A percentile compares a stretch with the other conserved stretches of the same genome.
Conservation (phyloP, 768 basidiomycete species). For the Leccinum uliginosum region DNA sequence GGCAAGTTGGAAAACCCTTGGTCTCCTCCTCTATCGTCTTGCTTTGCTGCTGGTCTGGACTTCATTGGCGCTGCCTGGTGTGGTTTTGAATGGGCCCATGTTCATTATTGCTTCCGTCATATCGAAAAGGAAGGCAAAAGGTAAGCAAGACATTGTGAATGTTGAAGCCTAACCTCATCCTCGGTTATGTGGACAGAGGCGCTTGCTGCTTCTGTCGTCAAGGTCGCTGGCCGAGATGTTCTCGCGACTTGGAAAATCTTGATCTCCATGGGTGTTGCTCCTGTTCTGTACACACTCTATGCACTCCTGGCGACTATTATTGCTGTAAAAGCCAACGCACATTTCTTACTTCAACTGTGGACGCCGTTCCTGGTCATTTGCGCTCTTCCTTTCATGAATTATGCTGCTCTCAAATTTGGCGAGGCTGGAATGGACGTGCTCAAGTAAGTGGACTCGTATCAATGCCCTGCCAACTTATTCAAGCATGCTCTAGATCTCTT, state of each 20-base stretch:
- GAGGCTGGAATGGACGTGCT: slow-evolving; percentile 97
- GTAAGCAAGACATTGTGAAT: slow-evolving; percentile 33
- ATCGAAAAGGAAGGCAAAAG: slow-evolving; percentile 85
- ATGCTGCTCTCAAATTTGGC: slow-evolving; percentile 93
- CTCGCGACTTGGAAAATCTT: slow-evolving; percentile 97
- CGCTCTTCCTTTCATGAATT: slow-evolving; percentile 82
- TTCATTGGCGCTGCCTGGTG: slow-evolving; percentile 81
- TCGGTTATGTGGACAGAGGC: slow-evolving; percentile 56
- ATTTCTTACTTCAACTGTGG: slow-evolving; percentile 60
- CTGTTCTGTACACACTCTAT: slow-evolving; percentile 80
- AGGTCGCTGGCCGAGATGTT: slow-evolving; percentile 95
- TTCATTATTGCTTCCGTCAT: slow-evolving; percentile 87
- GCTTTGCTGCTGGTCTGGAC: slow-evolving; percentile 78
- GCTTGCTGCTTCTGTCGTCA: slow-evolving; percentile 90
- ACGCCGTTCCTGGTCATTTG: slow-evolving; percentile 76
- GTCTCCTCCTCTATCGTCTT: slow-evolving; percentile 79
- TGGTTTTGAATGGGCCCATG: slow-evolving; percentile 88
- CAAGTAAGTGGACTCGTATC: slow-evolving; percentile 58
- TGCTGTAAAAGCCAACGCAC: slow-evolving; percentile 61
- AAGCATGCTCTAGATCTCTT: slow-evolving; percentile 60
- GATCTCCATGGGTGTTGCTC: slow-evolving; percentile 87
- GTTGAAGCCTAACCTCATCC: background rate
- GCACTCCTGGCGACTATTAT: slow-evolving; percentile 73
- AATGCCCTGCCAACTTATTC: background rate
- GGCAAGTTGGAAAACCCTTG: slow-evolving; percentile 81